Base-by-base conservation (phyloP, 225 moss, liverwort and hornwort genomes). In the Sphagnum contortum region DNA sequence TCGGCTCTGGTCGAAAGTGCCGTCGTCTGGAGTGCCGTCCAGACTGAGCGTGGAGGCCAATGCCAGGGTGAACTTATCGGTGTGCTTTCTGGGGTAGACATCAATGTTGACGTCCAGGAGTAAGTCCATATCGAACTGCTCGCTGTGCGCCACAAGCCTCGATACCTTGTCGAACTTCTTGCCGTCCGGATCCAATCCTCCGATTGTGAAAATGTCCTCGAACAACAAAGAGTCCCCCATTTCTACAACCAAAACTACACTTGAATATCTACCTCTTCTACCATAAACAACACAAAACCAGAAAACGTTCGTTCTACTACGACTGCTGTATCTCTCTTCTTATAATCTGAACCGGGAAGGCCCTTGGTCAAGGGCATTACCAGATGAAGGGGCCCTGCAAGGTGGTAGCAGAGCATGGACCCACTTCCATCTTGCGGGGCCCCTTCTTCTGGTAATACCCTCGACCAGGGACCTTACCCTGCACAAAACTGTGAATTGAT, bases 111-210 rank as follows among this genome's bases (percentile, higher is more conserved):
- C 84, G 66, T 94, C 94, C 68, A 94, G 65, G 60, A 87, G 74
- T 73, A 94, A 66, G 61, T 94, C 90, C 90, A 94, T 88, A 68
- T 94, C 90, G 69, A 94, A 90, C 71, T 90, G 90, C 75, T 94
- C 90, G 45, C 90, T 94, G 75, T 82, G 88, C 5, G 90, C 92
- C 66, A 90, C 92, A 45, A 90, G 80, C 45, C 92, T 81, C 59
- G 88, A 89, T 60, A 95, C 92, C 65, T 74, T 92, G 78, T 95
- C 95, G 65, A 92, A 95, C 63, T 92, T 95, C 75, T 92, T 95
- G 66, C 95, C 95, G 45, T 92, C 95, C 12, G 91, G 91, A 29
- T 92, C 95, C 58, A 95, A 64, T 50, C 75, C 79, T 49, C 81
- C 71, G 63, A 90, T 77, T 46, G 82, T 95, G 76, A 95, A 92